A percentile compares a stretch with the other conserved stretches of the same genome.
These are phyloP conservation scores for Herpetospermum pedunculosum DNA, from an alignment of 306 rosid genomes.

Conservation along the genomic window DNA sequence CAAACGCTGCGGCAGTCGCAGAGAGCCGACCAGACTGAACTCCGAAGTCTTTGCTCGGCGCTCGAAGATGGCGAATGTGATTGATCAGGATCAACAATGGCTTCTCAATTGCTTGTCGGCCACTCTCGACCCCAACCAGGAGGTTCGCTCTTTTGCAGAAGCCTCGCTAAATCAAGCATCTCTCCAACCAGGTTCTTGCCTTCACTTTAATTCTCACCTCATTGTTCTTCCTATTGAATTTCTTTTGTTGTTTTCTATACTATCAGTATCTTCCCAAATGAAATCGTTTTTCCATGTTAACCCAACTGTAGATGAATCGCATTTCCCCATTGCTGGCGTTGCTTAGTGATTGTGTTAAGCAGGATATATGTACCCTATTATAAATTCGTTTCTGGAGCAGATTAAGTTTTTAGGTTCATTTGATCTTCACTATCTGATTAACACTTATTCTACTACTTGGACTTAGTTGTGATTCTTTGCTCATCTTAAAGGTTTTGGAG, in stretches of 20 bases:
- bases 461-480: slow-evolving; percentile 13
- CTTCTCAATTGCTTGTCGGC: slow-evolving; percentile 81
- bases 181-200: slow-evolving; percentile 60
- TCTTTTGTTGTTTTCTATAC: not conserved
- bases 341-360: not conserved
- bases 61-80: slow-evolving; percentile 36
- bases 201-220: not conserved
- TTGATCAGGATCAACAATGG: slow-evolving; percentile 90
- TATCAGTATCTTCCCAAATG: not conserved
- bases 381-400: not conserved
- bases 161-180: slow-evolving; percentile 89
- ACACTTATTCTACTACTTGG: not conserved
- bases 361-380: not conserved
- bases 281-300: not conserved
- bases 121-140: slow-evolving; percentile 79
- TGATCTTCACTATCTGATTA: not conserved
- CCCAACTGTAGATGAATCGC: not conserved
- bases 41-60: not conserved
- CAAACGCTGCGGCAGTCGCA: not conserved
- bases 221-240: not conserved
- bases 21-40: not conserved
- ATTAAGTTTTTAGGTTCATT: not conserved
- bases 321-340: not conserved
- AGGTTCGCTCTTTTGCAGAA: slow-evolving; percentile 80
- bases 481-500: slow-evolving; percentile 68